Percentiles rank a stretch among this genome's conserved stretches.
These are phyloP conservation scores for Claviceps fusiformis DNA, from an alignment of 2,329 filamentous ascomycete species.

Conservation along the genomic window DNA sequence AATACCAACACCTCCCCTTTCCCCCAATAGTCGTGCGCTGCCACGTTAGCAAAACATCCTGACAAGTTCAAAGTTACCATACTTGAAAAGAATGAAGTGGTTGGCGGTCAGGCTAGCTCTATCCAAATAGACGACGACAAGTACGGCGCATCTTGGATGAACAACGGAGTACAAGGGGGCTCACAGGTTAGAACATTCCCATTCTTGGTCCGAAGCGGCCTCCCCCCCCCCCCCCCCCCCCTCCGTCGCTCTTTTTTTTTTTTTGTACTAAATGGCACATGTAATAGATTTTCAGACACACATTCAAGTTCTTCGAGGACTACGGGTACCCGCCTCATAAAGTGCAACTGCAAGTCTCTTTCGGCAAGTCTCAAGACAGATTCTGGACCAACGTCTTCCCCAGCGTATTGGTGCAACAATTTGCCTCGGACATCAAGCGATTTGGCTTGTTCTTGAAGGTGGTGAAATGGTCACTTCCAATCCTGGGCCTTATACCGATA, in stretches of 20 bases:
- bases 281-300: slow-evolving; percentile 51
- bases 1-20: background rate
- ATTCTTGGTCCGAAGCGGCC: background rate
- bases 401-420: slow-evolving; percentile 40
- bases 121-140: slow-evolving; percentile 42
- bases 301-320: slow-evolving; percentile 48
- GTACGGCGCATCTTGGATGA: slow-evolving; percentile 46
- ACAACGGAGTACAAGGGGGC: slow-evolving; percentile 51
- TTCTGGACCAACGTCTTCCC: slow-evolving; percentile 57
- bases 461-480: slow-evolving; percentile 44
- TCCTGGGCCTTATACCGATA: slow-evolving; percentile 49
- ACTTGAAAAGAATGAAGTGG: slow-evolving; percentile 43
- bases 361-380: slow-evolving; percentile 41
- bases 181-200: slow-evolving; percentile 15
- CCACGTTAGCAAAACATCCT: slow-evolving; percentile 51
- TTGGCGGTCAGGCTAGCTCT: slow-evolving; percentile 48
- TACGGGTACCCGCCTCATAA: slow-evolving; percentile 43
- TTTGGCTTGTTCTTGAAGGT: slow-evolving; percentile 43
- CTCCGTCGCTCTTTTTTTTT: too few relatives aligned
- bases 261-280: background rate
- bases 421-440: slow-evolving; percentile 40
- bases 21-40: slow-evolving; percentile 51
- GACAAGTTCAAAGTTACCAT: slow-evolving; percentile 53
- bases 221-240: too few relatives aligned
- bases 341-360: slow-evolving; percentile 48